A percentile compares a stretch with the other conserved stretches of the same genome.
Conservation (phyloP, 1,284 basidiomycete species). For the Cystobasidium pallidum region DNA sequence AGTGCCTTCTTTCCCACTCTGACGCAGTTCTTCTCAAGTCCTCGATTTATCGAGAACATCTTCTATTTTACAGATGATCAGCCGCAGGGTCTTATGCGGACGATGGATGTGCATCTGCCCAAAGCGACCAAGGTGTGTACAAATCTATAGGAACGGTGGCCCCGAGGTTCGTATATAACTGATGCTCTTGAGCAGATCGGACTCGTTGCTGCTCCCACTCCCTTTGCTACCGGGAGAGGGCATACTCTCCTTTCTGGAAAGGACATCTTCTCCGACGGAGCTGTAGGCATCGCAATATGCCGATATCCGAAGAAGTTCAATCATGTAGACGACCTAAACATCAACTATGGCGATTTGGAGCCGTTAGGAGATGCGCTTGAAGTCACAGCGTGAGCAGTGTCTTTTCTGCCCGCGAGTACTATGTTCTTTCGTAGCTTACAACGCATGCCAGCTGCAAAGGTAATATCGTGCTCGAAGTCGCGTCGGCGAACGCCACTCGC, state of each 20-base stretch:
- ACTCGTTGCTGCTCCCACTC: constrained; percentile 42
- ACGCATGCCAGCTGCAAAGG: constrained; percentile 46
- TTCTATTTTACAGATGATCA: constrained; percentile 44
- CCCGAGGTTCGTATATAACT: not conserved
- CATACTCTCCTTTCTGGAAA: constrained; percentile 36
- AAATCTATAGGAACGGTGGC: too few relatives aligned
- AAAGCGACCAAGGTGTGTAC: constrained; percentile 25
- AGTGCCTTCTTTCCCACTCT: too few relatives aligned
- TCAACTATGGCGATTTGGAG: constrained; percentile 22
- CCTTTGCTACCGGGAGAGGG: constrained; percentile 45
- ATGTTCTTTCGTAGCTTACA: not conserved
- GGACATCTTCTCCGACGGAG: constrained; percentile 39
- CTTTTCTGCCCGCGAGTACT: too few relatives aligned
- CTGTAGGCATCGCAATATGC: constrained; percentile 45
- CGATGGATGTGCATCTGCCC: constrained; percentile 23
- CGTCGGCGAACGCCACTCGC: constrained; percentile 31
- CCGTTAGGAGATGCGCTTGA: constrained; percentile 41
- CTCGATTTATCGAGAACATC: constrained; percentile 19
- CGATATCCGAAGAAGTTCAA: constrained; percentile 8
- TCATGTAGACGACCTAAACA: not conserved
- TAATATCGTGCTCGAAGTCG: constrained; percentile 45
- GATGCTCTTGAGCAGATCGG: constrained; percentile 20
- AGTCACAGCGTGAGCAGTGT: constrained; percentile 24
- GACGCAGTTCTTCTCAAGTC: constrained; percentile 4
- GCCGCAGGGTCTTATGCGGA: constrained; percentile 43